Percentiles rank a stretch among this genome's conserved stretches.
These are phyloP conservation scores for Croton laevigatus DNA, from an alignment of 441 rosid species.

Conservation along the genomic window DNA sequence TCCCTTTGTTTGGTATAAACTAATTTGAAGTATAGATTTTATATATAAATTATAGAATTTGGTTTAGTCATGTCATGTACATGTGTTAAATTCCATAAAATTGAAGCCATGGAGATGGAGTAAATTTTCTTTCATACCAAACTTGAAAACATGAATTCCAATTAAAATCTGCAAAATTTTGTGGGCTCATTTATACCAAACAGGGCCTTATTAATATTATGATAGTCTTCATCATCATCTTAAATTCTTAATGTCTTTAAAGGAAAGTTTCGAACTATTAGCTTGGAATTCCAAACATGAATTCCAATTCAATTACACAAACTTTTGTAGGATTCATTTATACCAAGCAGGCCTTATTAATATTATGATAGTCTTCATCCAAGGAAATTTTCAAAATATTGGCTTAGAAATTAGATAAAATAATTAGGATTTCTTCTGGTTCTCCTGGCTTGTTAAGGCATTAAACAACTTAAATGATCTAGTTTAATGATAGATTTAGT, in stretches of 20 bases:
- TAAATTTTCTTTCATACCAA: too few species aligned
- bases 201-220: background rate
- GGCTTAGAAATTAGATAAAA: constrained; percentile 28
- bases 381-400: constrained; percentile 23
- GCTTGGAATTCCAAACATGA: constrained; percentile 19
- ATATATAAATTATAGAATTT: too few species aligned
- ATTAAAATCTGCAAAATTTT: too few species aligned
- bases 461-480: constrained; percentile 40
- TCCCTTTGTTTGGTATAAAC: too few species aligned
- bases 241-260: constrained; percentile 2
- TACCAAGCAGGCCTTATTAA: background rate
- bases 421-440: constrained; percentile 25
- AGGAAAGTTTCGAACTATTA: constrained; percentile 26
- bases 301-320: too few species aligned
- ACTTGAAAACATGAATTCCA: too few species aligned
- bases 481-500: constrained; percentile 65
- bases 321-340: too few species aligned
- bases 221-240: background rate
- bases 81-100: too few species aligned
- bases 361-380: background rate
- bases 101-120: too few species aligned
- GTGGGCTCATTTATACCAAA: too few species aligned
- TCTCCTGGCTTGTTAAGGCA: constrained; percentile 29
- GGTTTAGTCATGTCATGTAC: too few species aligned
- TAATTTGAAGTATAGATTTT: too few species aligned